Evolutionary conservation across 2,329 filamentous ascomycete species (phyloP).

Genomic region (Xylariaceae sp.): DNA sequence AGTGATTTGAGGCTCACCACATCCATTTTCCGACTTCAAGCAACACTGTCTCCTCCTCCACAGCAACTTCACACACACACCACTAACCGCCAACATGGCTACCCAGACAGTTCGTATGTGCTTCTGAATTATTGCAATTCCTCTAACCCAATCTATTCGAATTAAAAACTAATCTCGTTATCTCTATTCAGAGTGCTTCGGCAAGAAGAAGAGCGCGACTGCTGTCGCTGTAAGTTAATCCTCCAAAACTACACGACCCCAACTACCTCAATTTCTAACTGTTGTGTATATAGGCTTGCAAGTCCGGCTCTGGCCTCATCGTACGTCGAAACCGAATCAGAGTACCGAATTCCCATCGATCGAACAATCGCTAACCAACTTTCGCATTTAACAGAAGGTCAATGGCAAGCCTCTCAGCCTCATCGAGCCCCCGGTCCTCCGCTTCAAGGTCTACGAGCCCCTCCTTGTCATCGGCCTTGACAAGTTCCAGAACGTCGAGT

Average conservation of each 20-base stretch:
- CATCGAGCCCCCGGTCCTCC: conserved; percentile 92
- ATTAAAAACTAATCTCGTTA: no score
- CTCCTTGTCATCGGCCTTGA: conserved; percentile 94
- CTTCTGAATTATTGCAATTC: no score
- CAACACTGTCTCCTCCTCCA: background rate
- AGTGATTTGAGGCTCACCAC: background rate
- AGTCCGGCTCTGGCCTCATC: conserved; percentile 64
- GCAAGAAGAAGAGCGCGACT: conserved; percentile 93
- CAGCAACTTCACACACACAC: background rate
- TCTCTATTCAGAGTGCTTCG: conserved; percentile 86
- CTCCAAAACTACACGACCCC: background rate
- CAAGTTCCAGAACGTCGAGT: conserved; percentile 90
- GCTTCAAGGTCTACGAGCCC: conserved; percentile 97
- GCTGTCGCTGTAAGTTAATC: conserved; percentile 36
- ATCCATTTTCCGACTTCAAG: background rate
- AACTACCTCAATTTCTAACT: conserved; percentile 2
- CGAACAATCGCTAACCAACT: conserved; percentile 6
- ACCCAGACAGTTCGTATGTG: background rate
- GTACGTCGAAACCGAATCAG: conserved; percentile 1
- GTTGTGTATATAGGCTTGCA: conserved; percentile 13
- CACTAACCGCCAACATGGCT: background rate
- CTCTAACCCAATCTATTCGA: conserved; percentile 82
- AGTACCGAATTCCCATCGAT: background rate
- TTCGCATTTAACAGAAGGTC: conserved; percentile 58
- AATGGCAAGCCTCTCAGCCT: conserved; percentile 95